Percentiles rank a stretch among this genome's conserved stretches.
phyloP scores from a whole-genome alignment of 148 eudicot species.

The Fagopyrum homotropicum region DNA sequence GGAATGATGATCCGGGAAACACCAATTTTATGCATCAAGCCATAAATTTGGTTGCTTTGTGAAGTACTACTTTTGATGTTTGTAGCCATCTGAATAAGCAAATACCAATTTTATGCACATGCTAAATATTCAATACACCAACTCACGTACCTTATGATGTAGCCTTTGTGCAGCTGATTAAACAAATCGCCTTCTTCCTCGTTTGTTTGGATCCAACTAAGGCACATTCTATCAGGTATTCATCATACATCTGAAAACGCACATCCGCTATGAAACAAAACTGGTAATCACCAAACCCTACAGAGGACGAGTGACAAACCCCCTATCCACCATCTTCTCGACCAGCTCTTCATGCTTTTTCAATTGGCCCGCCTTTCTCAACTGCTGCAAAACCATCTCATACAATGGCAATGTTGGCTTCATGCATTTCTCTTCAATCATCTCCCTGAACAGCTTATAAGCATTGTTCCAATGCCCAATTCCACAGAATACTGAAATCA shows the following conservation, averaged over 20 bases:
- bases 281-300: slow-evolving; percentile 2
- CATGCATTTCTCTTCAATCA: slow-evolving; percentile 80
- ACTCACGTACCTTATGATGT: neutral
- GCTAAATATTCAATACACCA: neutral
- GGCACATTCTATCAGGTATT: neutral
- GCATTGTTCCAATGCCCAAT: slow-evolving; percentile 99
- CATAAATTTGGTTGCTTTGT: neutral
- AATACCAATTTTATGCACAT: slow-evolving; percentile 5
- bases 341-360: slow-evolving; percentile 90
- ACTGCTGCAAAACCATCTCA: slow-evolving; percentile 53
- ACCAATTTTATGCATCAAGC: neutral
- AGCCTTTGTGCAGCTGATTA: neutral
- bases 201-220: neutral
- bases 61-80: neutral
- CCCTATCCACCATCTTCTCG: slow-evolving; percentile 76
- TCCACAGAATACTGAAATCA: slow-evolving; percentile 60
- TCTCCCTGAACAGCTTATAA: slow-evolving; percentile 64
- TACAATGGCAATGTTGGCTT: slow-evolving; percentile 47
- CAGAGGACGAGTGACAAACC: slow-evolving; percentile 62
- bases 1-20: neutral
- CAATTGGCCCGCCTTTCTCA: slow-evolving; percentile 71
- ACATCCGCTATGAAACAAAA: neutral
- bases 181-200: neutral
- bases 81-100: neutral
- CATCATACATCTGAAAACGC: neutral